phyloP scores from a whole-genome alignment of 352 stramenopile species.

The Phytopythium vexans region DNA sequence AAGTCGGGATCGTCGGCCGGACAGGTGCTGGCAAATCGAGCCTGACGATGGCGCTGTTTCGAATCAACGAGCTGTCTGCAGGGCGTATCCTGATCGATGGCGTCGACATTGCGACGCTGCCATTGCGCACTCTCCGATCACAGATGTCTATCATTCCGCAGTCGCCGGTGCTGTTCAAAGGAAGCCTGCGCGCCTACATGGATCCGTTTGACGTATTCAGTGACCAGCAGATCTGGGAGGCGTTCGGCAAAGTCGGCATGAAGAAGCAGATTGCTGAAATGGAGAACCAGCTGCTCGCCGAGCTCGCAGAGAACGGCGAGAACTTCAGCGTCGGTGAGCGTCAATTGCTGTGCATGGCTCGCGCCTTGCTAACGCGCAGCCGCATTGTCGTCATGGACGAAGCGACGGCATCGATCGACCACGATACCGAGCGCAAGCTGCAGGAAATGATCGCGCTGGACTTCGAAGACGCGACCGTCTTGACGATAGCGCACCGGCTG shows the following conservation, averaged over 20 bases:
- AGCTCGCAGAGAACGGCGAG: constrained; percentile 25
- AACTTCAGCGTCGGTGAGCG: constrained; percentile 70
- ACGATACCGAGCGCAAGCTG: constrained; percentile 55
- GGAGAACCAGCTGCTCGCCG: constrained; percentile 7
- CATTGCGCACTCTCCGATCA: constrained; percentile 20
- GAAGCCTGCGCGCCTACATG: constrained; percentile 80
- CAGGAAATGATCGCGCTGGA: constrained; percentile 68
- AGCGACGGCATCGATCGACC: constrained; percentile 77
- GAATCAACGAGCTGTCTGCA: constrained; percentile 70
- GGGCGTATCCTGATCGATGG: constrained; percentile 36
- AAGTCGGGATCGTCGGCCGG: constrained; percentile 84
- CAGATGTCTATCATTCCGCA: constrained; percentile 57
- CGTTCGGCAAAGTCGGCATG: constrained; percentile 60
- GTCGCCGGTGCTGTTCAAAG: constrained; percentile 90
- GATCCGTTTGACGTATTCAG: constrained; percentile 81
- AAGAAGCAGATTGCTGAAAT: constrained; percentile 13
- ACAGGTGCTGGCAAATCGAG: constrained; percentile 87
- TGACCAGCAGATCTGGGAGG: constrained; percentile 55
- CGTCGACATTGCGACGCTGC: constrained; percentile 29
- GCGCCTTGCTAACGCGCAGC: constrained; percentile 84
- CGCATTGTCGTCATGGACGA: constrained; percentile 94
- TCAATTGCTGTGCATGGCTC: constrained; percentile 90
- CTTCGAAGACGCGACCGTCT: constrained; percentile 84
- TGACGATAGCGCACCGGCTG: constrained; percentile 93
- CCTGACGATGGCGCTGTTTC: constrained; percentile 83